Percentiles rank a stretch among this genome's conserved stretches.
Evolutionary conservation across 2,329 filamentous ascomycete genomes (phyloP).

Genomic region (Endothia cerciana): DNA sequence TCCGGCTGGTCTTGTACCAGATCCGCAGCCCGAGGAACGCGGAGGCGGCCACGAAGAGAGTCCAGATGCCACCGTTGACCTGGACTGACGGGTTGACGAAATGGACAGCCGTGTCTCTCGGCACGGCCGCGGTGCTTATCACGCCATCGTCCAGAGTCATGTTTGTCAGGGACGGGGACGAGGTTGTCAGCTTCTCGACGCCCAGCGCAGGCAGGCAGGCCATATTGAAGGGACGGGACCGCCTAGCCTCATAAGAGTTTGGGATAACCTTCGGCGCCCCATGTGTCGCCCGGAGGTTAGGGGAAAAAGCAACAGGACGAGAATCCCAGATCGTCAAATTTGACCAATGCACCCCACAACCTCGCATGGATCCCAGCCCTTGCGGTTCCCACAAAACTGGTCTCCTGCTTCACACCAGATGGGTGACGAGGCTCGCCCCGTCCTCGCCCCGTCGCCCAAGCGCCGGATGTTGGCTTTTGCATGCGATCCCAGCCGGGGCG

Average conservation of each 20-base stretch:
- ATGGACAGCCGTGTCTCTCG: slow-evolving; percentile 6
- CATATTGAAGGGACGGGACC: neutral
- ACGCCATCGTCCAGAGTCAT: slow-evolving; percentile 3
- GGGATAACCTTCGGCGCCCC: neutral
- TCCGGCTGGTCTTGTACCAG: slow-evolving; percentile 27
- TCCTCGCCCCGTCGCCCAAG: neutral
- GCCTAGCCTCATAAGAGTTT: slow-evolving; percentile 5
- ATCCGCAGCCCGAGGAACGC: slow-evolving; percentile 31
- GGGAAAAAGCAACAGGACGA: neutral
- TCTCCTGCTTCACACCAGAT: slow-evolving; percentile 6
- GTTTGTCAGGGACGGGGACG: neutral
- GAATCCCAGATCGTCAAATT: slow-evolving; percentile 4
- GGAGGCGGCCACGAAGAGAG: slow-evolving; percentile 28
- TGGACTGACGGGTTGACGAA: slow-evolving; percentile 27
- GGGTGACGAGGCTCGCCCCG: slow-evolving; percentile 6
- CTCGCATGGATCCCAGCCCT: neutral
- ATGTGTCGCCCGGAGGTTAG: neutral
- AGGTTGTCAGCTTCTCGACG: neutral
- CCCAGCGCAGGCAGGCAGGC: neutral
- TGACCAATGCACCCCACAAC: slow-evolving; percentile 4
- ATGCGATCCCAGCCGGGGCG: neutral
- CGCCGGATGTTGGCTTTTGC: neutral
- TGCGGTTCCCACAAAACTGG: slow-evolving; percentile 5
- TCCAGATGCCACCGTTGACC: slow-evolving; percentile 32
- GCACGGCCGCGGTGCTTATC: neutral